Evolutionary conservation across 2,329 filamentous ascomycete genomes (phyloP).

Genomic region (Hirsutella minnesotensis): DNA sequence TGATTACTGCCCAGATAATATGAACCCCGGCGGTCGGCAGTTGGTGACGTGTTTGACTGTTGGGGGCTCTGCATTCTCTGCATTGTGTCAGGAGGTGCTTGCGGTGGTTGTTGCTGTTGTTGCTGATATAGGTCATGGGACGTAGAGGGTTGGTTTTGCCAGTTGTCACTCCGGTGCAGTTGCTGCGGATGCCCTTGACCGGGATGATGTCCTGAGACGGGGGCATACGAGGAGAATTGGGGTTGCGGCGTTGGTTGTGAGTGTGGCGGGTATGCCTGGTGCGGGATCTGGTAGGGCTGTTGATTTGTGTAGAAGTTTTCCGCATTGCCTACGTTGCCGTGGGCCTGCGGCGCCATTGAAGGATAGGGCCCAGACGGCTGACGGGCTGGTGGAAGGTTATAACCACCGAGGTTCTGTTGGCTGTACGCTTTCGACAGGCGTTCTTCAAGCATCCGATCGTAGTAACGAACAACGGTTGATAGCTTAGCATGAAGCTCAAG

Average conservation of each 20-base stretch:
- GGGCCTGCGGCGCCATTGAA: slow-evolving; percentile 45
- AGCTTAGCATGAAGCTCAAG: slow-evolving; percentile 91
- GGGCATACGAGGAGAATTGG: slow-evolving; percentile 31
- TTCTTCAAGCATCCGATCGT: slow-evolving; percentile 96
- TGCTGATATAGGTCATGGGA: slow-evolving; percentile 20
- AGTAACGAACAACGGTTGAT: slow-evolving; percentile 91
- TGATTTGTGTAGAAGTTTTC: slow-evolving; percentile 78
- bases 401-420: slow-evolving; percentile 61
- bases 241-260: slow-evolving; percentile 22
- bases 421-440: slow-evolving; percentile 85
- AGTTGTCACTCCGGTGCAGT: slow-evolving; percentile 37
- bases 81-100: slow-evolving; percentile 12
- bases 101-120: background rate
- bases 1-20: slow-evolving; percentile 44
- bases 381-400: slow-evolving; percentile 40
- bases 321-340: slow-evolving; percentile 38
- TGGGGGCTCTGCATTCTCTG: slow-evolving; percentile 18
- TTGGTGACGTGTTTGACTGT: slow-evolving; percentile 14
- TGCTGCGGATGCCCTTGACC: slow-evolving; percentile 33
- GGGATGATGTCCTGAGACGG: slow-evolving; percentile 25
- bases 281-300: slow-evolving; percentile 24
- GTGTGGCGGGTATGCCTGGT: slow-evolving; percentile 14
- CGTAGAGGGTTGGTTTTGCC: slow-evolving; percentile 30
- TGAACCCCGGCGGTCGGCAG: slow-evolving; percentile 39
- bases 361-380: slow-evolving; percentile 57